A percentile compares a stretch with the other conserved stretches of the same genome.
Conservation (phyloP, 345 rosid genomes). For the Populus tremula region DNA sequence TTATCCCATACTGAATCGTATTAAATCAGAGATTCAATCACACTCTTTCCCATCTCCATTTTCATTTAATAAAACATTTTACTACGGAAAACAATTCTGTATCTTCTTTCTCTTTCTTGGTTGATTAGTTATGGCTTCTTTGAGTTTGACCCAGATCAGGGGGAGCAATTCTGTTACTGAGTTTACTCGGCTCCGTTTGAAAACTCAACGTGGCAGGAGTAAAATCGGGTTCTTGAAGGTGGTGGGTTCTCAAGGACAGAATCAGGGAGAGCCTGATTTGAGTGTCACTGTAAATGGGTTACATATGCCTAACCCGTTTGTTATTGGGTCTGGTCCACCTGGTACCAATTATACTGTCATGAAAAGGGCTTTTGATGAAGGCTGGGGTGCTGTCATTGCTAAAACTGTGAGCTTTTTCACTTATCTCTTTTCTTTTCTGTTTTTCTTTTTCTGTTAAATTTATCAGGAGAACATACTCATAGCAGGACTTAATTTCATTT, state of each 20-base stretch:
- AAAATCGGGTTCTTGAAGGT: constrained; percentile 53
- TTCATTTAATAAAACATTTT: background rate
- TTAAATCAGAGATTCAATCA: background rate
- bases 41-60: background rate
- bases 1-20: background rate
- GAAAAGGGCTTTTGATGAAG: constrained; percentile 97
- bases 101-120: background rate
- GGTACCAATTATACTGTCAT: constrained; percentile 96
- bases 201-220: constrained; percentile 23
- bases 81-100: background rate
- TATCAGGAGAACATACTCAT: background rate
- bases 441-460: too few relatives aligned
- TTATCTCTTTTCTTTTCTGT: background rate
- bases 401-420: constrained; percentile 68
- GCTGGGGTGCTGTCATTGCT: constrained; percentile 98
- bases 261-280: constrained; percentile 74
- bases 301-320: constrained; percentile 86
- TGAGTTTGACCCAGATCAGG: constrained; percentile 46
- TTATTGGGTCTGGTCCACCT: constrained; percentile 97
- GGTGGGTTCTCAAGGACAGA: constrained; percentile 21
- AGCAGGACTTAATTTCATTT: background rate
- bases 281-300: constrained; percentile 83
- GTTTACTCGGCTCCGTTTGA: constrained; percentile 22
- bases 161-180: constrained; percentile 33
- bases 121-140: constrained; percentile 47